Evolutionary conservation across 225 moss, liverwort and hornwort genomes (phyloP).

Genomic region (Sphagnum contortum): DNA sequence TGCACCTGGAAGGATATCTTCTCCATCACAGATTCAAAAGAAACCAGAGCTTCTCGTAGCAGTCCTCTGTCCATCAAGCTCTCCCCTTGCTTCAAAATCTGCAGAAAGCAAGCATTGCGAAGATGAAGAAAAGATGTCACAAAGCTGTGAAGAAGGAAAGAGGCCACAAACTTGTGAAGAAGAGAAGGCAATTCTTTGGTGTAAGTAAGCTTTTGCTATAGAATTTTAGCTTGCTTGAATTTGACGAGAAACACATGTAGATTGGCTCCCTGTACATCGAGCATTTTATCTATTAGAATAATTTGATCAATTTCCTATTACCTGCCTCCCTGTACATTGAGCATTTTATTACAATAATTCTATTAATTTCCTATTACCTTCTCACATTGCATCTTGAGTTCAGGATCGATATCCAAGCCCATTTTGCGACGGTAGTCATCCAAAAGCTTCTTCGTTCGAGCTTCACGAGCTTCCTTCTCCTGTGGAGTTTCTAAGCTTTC

Average conservation of each 20-base stretch:
- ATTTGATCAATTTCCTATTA: too few species aligned
- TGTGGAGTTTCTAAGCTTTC: conserved; percentile 79
- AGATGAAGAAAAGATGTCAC: background rate
- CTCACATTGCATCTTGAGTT: conserved; percentile 58
- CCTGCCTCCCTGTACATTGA: too few species aligned
- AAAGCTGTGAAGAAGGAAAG: too few species aligned
- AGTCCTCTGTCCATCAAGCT: conserved; percentile 77
- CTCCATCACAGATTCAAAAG: conserved; percentile 48
- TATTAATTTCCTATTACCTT: conserved; percentile 21
- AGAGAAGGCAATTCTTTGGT: too few species aligned
- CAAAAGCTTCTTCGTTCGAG: conserved; percentile 65
- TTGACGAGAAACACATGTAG: too few species aligned
- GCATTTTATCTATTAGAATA: too few species aligned
- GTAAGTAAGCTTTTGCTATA: too few species aligned
- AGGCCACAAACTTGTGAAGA: too few species aligned
- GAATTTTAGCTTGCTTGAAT: too few species aligned
- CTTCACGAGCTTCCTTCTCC: conserved; percentile 62
- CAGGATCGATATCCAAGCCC: conserved; percentile 69
- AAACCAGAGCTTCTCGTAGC: conserved; percentile 48
- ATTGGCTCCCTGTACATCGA: too few species aligned
- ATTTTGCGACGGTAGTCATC: conserved; percentile 72
- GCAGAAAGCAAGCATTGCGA: conserved; percentile 1
- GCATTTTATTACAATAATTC: too few species aligned
- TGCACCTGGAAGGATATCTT: conserved; percentile 69
- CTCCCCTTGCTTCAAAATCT: conserved; percentile 56